Evolutionary conservation across 805 yeast genomes (phyloP), one percentile per base, ranked within the genome.

Genomic region (Diddensiella caesifluorescens): DNA sequence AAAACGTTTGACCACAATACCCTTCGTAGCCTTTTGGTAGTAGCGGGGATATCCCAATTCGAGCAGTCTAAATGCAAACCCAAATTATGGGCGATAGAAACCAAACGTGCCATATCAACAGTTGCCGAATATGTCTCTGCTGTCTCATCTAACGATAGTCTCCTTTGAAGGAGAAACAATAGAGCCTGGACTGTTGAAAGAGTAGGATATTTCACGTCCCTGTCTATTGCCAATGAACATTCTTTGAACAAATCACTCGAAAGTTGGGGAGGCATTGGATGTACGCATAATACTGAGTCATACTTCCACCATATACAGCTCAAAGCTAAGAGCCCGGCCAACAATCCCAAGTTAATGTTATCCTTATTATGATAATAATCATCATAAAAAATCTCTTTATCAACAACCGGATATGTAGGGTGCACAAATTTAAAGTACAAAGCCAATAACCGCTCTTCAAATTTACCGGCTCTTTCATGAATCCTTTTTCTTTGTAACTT

Each of bases 261-360:
- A 28, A 62, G 44, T 12, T 51, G 49, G 7, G 48, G 44, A 1
- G 64, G 65, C 40, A 60, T 56, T 2, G 48, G 46, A 33, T 52
- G 44, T 5, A 61, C 57, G 37, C 64, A 61, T 4, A 61, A 47
- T 16, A 48, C 47, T 2, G 57, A 41, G 40, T 57, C 62, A 43
- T 61, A 61, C 45, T 61, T 61, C 64, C 65, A 61, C 52, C 62
- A 62, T 12, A 56, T 55, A 32, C 55, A 49, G 40, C 62, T 59
- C 18, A 61, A 44, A 1, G 63, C 66, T 15, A 62, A 48, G 51
- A 62, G 52, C 4, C 61, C 62, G 2, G 60, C 53, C 7, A 58
- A 42, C n/a, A 62, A 47, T 1, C 64, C 63, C 10, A 55, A 47
- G 35, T 61, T 51, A 25, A 61, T 46, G 15, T 50, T 50, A 7